phyloP scores from a whole-genome alignment of 2,329 filamentous ascomycete genomes.

The Phaeophleospora eucalypticola region DNA sequence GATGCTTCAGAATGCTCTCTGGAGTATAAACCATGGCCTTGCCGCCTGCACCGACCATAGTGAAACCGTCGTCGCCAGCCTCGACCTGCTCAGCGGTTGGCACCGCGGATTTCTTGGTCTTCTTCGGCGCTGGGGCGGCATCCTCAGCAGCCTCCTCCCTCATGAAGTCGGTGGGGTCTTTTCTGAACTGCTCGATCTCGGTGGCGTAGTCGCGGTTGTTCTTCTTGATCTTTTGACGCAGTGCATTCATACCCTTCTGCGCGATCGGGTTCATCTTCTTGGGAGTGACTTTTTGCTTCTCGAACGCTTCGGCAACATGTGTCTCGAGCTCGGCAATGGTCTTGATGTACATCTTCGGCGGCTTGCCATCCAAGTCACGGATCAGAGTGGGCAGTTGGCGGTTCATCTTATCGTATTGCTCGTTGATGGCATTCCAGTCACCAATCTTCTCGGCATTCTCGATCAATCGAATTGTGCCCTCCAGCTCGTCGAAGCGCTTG shows the following conservation, averaged over 20 bases:
- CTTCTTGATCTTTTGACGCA: slow-evolving; percentile 98
- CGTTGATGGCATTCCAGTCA: slow-evolving; percentile 83
- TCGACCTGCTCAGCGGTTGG: slow-evolving; percentile 49
- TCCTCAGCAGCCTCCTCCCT: slow-evolving; percentile 76
- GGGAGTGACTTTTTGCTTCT: slow-evolving; percentile 90
- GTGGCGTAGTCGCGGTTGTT: slow-evolving; percentile 91
- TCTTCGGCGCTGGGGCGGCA: slow-evolving; percentile 50
- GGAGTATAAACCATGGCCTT: slow-evolving; percentile 88
- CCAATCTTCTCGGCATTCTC: slow-evolving; percentile 97
- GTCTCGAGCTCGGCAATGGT: slow-evolving; percentile 91
- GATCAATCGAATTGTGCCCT: slow-evolving; percentile 82
- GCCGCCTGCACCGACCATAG: slow-evolving; percentile 82
- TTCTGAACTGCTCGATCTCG: slow-evolving; percentile 82
- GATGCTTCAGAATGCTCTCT: slow-evolving; percentile 96
- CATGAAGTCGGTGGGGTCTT: slow-evolving; percentile 83
- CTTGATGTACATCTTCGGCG: slow-evolving; percentile 89
- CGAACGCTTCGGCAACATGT: slow-evolving; percentile 84
- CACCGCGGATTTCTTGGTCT: slow-evolving; percentile 46
- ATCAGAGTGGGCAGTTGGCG: slow-evolving; percentile 41
- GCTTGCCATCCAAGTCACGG: slow-evolving; percentile 62
- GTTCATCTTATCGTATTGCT: slow-evolving; percentile 61
- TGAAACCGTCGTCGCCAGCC: slow-evolving; percentile 80
- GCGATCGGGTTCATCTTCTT: slow-evolving; percentile 99
- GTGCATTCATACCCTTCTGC: slow-evolving; percentile 87
- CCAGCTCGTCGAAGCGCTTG: slow-evolving; percentile 91